phyloP scores from a whole-genome alignment of 169 alveolate genomes.

The Babesia gibsoni region DNA sequence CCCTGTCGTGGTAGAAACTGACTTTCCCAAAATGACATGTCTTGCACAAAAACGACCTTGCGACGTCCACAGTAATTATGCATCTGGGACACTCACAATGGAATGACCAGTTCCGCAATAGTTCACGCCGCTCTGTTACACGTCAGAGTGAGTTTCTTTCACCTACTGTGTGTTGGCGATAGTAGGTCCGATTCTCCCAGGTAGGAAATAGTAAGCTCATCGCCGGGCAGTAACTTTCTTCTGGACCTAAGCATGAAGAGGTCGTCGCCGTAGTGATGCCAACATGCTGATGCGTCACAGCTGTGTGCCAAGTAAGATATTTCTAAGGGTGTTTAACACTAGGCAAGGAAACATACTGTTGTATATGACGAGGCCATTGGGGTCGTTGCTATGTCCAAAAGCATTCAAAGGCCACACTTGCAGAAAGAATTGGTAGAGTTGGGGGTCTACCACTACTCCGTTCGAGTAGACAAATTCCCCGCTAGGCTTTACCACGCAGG shows the following conservation, averaged over 20 bases:
- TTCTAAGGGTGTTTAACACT: constrained; percentile 46
- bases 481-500: constrained; percentile 56
- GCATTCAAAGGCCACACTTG: constrained; percentile 85
- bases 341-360: constrained; percentile 51
- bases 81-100: constrained; percentile 80
- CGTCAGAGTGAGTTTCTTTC: background rate
- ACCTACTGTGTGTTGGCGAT: constrained; percentile 74
- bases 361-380: constrained; percentile 75
- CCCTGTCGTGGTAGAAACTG: constrained; percentile 4
- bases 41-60: constrained; percentile 79
- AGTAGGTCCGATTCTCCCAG: constrained; percentile 79
- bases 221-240: constrained; percentile 74
- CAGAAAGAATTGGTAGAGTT: constrained; percentile 66
- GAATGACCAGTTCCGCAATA: constrained; percentile 79
- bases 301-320: constrained; percentile 82
- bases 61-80: constrained; percentile 63
- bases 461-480: constrained; percentile 52
- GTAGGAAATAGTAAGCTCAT: constrained; percentile 82
- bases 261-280: constrained; percentile 81
- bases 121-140: constrained; percentile 70
- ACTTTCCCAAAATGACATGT: constrained; percentile 71
- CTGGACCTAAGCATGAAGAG: constrained; percentile 77
- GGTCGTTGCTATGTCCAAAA: constrained; percentile 78
- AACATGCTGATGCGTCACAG: constrained; percentile 81
- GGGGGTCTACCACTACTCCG: constrained; percentile 64